Conservation (phyloP, 345 rosid species). For the Euphorbia peplus region DNA sequence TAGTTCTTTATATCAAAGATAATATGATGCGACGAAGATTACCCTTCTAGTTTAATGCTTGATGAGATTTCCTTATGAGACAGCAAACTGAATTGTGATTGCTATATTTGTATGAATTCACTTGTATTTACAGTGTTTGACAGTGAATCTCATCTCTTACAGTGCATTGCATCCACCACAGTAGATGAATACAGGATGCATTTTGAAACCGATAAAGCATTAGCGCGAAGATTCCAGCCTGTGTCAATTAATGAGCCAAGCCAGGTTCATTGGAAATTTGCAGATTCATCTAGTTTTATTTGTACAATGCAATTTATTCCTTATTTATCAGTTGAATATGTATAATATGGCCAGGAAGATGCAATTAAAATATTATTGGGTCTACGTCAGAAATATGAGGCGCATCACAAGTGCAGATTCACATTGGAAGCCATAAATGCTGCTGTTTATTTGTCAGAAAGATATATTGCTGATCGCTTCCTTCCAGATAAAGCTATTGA, state of each 20-base stretch:
- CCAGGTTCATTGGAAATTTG: slow-evolving; percentile 48
- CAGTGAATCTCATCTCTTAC: slow-evolving; percentile 34
- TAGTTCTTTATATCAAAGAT: background rate
- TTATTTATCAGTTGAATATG: slow-evolving; percentile 22
- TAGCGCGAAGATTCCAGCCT: slow-evolving; percentile 95
- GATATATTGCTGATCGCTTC: slow-evolving; percentile 86
- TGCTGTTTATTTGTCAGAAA: slow-evolving; percentile 79
- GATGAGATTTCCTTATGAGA: background rate
- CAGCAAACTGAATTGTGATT: background rate
- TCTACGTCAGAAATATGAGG: slow-evolving; percentile 82
- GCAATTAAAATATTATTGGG: slow-evolving; percentile 84
- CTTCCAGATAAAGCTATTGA: slow-evolving; percentile 99
- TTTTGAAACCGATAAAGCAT: slow-evolving; percentile 92
- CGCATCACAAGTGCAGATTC: slow-evolving; percentile 82
- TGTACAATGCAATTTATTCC: background rate
- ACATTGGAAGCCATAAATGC: slow-evolving; percentile 85
- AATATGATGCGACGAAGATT: background rate
- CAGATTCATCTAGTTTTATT: slow-evolving; percentile 11
- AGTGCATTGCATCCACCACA: slow-evolving; percentile 98
- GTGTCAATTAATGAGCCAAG: slow-evolving; percentile 85
- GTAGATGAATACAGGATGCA: slow-evolving; percentile 76
- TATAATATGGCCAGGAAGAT: slow-evolving; percentile 63
- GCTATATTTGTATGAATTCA: background rate
- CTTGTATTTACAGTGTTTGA: background rate
- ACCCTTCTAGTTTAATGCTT: background rate